Evolutionary conservation across 2,329 filamentous ascomycete genomes (phyloP), one percentile per base, ranked within the genome.

Genomic region (Aspergillus sp.): DNA sequence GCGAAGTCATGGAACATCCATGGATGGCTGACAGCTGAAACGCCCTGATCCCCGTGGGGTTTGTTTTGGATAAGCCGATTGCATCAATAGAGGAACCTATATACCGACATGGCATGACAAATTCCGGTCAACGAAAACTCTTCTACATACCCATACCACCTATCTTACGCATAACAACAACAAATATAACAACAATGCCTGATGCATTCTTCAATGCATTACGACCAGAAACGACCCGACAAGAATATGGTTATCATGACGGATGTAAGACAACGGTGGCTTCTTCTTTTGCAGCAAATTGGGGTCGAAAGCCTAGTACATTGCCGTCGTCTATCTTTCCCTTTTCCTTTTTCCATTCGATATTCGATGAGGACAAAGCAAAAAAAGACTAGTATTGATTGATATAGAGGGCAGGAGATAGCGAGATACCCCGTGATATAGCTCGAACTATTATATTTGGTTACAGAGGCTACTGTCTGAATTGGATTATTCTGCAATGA

Each of bases 1-100:
- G 89, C 59, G 87, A 93, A 72, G 93, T 99, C 17, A 78, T 96
- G 57, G 86, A 90, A 55, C 93, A 98, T 75, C 86, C 89, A n/a
- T 99, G 95, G 95, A 75, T 80, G 72, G 62, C 56, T 9, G 68
- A 66, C 54, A 62, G 58, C 33, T 71, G 55, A 69, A 41, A 11
- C 2, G 39, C 31, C 23, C 7, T 9, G n/a, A 14, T 11, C 15
- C 14, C 14, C 15, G 19, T 15, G 23, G 5, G 33, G 21, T 15
- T 41, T 40, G 33, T 59, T 54, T 56, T 54, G 31, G 57, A 59
- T 56, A 45, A 46, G 15, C 23, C 37, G 39, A 45, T n/a, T 35
- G 35, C 17, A 23, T 7, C 27, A 44, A 4, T 12, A 37, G 33
- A 14, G n/a, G 33, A 44, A 24, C 21, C 8, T 41, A 58, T 55